Base-by-base conservation (phyloP, 495 filamentous ascomycete genomes). In the Aspergillus nidulans region DNA sequence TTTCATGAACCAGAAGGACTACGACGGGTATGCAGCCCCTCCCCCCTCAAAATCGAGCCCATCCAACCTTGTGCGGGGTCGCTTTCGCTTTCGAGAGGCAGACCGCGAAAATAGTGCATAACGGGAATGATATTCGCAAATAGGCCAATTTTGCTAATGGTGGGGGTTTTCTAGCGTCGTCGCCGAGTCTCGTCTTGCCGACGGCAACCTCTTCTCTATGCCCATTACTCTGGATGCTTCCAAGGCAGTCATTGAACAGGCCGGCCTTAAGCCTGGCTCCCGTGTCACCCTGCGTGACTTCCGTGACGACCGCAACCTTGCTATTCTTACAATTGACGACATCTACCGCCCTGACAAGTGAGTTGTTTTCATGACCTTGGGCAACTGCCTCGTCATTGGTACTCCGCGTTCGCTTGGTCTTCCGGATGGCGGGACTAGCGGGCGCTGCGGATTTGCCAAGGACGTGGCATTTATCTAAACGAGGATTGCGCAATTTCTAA, bases 311-410 rank as follows among this genome's bases (percentile, higher is more conserved):
- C 83, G 90, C 26, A 94, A 95, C 70, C 78, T 98, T 59, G 94
- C 92, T 55, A 98, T 98, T 63, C 80, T 97, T 65, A 96, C 91
- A 30, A 83, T 98, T 53, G 91, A 96, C 38, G 94, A 98, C 74
- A 82, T 98, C 60, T 98, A 98, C 80, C 86, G 85, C 73, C 91
- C 94, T 36, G 85, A 98, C 77, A 97, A 97, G 94, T 95, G 81
- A 75, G 85, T 73, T 30, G 19, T 49, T 36, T 43, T 30, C 52
- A 55, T 40, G 50, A 13, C 0, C 15, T 15, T 49, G 39, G 18
- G 30, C 28, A 38, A 38, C 20, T 7, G 18, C 28, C 16, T 45
- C 36, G 21, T 15, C 23, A 12, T 26, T 45, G 24, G 44, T n/a
- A 46, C 25, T 46, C 45, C n/a, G 13, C 30, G 28, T n/a, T 46